Evolutionary conservation across 2,329 filamentous ascomycete species (phyloP).

Genomic region (Neofusicoccum ribis): DNA sequence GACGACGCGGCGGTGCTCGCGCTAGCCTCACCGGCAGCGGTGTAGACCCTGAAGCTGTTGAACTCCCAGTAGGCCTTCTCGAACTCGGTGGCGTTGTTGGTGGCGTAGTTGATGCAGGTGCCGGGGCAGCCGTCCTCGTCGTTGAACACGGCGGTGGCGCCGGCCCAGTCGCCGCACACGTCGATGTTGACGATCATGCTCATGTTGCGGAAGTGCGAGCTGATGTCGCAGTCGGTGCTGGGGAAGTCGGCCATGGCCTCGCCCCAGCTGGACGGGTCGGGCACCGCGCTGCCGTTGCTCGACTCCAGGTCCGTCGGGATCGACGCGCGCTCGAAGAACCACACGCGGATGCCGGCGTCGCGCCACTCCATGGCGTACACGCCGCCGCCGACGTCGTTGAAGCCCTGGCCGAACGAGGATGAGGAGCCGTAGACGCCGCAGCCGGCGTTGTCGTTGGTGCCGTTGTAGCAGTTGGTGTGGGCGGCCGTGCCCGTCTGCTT

Average conservation of each 20-base stretch:
- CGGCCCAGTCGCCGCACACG: conserved; percentile 18
- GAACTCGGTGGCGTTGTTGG: conserved; percentile 32
- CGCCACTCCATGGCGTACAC: conserved; percentile 54
- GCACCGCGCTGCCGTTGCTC: conserved; percentile 31
- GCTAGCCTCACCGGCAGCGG: background rate
- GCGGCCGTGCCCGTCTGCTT: conserved; percentile 23
- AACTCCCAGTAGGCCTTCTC: conserved; percentile 37
- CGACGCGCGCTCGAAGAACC: conserved; percentile 49
- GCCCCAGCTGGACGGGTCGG: conserved; percentile 49
- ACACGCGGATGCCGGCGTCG: conserved; percentile 49
- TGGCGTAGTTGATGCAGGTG: conserved; percentile 40
- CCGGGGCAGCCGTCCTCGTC: conserved; percentile 12
- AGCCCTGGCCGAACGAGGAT: conserved; percentile 24
- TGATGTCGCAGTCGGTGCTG: conserved; percentile 18
- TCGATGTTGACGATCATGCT: conserved; percentile 20
- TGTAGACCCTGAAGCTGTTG: conserved; percentile 25
- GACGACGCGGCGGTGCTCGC: background rate
- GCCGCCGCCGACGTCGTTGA: conserved; percentile 47
- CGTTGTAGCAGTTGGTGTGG: conserved; percentile 32
- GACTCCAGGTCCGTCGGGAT: conserved; percentile 48
- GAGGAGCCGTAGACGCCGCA: conserved; percentile 21
- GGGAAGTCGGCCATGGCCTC: conserved; percentile 24
- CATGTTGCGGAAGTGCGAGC: conserved; percentile 18
- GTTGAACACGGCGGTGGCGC: conserved; percentile 1
- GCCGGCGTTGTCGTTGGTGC: conserved; percentile 27